Conservation (phyloP, 352 stramenopile species). For the Globisporangium paddicum region DNA sequence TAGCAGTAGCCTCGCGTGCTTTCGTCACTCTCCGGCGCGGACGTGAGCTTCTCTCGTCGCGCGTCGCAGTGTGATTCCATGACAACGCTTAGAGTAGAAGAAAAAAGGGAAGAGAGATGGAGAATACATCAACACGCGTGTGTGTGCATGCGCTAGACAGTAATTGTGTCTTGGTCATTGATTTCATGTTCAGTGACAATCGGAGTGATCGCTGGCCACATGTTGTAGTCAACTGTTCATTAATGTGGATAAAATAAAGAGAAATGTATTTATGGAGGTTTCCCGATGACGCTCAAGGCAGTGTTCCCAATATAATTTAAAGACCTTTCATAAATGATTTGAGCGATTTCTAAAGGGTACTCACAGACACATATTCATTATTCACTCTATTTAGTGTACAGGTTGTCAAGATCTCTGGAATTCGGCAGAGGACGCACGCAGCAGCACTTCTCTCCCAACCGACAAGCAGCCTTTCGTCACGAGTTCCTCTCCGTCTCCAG, state of each 20-base stretch:
- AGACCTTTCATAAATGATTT: no score
- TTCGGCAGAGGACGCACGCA: neutral
- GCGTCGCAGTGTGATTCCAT: slow-evolving; percentile 16
- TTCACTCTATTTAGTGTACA: neutral
- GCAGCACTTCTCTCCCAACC: neutral
- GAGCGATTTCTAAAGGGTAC: neutral
- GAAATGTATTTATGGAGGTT: no score
- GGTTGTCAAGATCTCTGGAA: neutral
- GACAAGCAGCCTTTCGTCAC: neutral
- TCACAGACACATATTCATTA: neutral
- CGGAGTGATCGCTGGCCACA: no score
- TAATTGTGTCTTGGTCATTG: neutral
- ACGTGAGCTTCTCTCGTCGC: neutral
- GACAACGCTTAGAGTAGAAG: slow-evolving; percentile 1
- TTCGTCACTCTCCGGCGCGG: slow-evolving; percentile 16
- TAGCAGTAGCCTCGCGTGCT: neutral
- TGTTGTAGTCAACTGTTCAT: no score
- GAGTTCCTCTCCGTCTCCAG: no score
- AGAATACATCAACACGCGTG: neutral
- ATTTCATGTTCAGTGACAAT: no score
- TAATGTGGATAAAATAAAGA: no score
- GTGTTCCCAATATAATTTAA: no score
- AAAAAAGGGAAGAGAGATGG: neutral
- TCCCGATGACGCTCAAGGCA: no score
- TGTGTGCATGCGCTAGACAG: neutral